A percentile compares a stretch with the other conserved stretches of the same genome.
Conservation (phyloP, 2,329 filamentous ascomycete genomes). For the Domatiomyces globalis region DNA sequence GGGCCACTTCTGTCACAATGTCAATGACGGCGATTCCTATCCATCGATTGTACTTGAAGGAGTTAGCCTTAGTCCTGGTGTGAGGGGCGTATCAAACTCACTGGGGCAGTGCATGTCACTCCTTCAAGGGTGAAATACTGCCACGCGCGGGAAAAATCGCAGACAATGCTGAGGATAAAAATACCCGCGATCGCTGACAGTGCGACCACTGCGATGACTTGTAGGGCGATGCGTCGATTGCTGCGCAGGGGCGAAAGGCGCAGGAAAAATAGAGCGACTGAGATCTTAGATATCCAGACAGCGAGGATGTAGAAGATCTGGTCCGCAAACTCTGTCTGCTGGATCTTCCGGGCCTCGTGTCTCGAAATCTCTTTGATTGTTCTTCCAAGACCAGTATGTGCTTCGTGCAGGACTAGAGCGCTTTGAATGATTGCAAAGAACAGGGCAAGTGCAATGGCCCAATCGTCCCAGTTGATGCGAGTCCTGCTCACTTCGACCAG, state of each 20-base stretch:
- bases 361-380: no score
- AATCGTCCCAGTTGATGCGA: background rate
- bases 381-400: no score
- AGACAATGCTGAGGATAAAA: slow-evolving; percentile 18
- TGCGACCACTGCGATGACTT: slow-evolving; percentile 6
- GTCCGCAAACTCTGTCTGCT: background rate
- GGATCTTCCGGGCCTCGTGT: background rate
- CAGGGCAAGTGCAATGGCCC: no score
- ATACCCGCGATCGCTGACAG: slow-evolving; percentile 15
- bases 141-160: slow-evolving; percentile 18
- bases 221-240: slow-evolving; percentile 9
- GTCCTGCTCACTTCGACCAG: background rate
- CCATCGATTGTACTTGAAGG: background rate
- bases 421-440: no score
- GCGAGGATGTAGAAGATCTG: slow-evolving; percentile 1
- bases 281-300: background rate
- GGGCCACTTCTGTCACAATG: slow-evolving; percentile 23
- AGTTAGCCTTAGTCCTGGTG: no score
- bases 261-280: background rate
- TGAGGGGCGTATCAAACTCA: no score
- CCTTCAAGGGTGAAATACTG: no score
- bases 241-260: slow-evolving; percentile 3
- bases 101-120: background rate
- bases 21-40: slow-evolving; percentile 24
- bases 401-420: no score